Percentiles rank a stretch among this genome's conserved stretches.
Evolutionary conservation across 805 yeast genomes (phyloP).

Genomic region (Candida morakotiae): DNA sequence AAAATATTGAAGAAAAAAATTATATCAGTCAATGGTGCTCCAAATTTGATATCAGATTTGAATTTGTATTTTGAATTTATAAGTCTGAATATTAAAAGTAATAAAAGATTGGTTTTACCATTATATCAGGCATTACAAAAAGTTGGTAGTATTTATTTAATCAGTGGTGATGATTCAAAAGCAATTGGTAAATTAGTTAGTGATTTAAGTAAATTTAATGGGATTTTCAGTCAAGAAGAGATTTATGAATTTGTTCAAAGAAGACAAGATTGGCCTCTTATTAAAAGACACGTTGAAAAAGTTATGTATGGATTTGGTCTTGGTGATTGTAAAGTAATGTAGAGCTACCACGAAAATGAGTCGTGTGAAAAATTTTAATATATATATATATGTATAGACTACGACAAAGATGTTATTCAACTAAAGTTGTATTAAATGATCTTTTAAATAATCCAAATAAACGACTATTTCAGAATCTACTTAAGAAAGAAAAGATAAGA

Average conservation of each 20-base stretch:
- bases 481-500: background rate
- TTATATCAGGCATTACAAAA: conserved; percentile 77
- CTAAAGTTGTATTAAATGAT: background rate
- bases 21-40: conserved; percentile 79
- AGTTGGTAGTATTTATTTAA: conserved; percentile 78
- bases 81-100: conserved; percentile 41
- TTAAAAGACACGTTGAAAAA: conserved; percentile 79
- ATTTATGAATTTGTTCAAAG: conserved; percentile 88
- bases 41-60: conserved; percentile 74
- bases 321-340: conserved; percentile 62
- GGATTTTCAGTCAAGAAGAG: conserved; percentile 88
- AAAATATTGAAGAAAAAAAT: conserved; percentile 69
- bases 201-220: conserved; percentile 81
- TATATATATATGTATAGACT: conserved; percentile 1
- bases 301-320: conserved; percentile 90
- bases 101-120: conserved; percentile 66
- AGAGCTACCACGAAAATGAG: conserved; percentile 2
- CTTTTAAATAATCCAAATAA: background rate
- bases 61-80: conserved; percentile 77
- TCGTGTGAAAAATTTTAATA: conserved; percentile 4
- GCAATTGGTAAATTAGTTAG: conserved; percentile 80
- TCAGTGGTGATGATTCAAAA: conserved; percentile 68
- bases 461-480: background rate
- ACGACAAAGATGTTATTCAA: conserved; percentile 6
- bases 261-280: conserved; percentile 78